Evolutionary conservation across 352 stramenopile genomes (phyloP).

Genomic region (Aphanomyces astaci): DNA sequence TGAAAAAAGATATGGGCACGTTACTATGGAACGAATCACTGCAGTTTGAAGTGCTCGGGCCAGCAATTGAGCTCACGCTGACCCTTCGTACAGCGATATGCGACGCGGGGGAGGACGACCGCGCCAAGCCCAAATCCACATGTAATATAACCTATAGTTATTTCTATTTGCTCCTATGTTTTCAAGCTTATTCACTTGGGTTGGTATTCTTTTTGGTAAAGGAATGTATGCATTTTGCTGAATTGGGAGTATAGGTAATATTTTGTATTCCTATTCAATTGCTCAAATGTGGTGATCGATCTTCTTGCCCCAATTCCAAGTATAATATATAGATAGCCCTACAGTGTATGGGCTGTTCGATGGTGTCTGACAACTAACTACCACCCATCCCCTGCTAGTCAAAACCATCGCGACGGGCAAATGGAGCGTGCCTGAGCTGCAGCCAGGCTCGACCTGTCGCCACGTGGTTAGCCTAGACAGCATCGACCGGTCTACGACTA

Average conservation of each 20-base stretch:
- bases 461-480: background rate
- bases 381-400: background rate
- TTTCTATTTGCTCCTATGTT: too few relatives aligned
- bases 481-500: background rate
- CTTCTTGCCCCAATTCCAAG: too few relatives aligned
- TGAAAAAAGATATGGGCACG: slow-evolving; percentile 22
- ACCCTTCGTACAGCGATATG: background rate
- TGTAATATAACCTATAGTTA: too few relatives aligned
- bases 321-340: too few relatives aligned
- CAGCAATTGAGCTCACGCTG: background rate
- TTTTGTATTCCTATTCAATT: too few relatives aligned
- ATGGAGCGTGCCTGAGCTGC: background rate
- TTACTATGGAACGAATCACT: slow-evolving; percentile 11
- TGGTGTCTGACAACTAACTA: too few relatives aligned
- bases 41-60: slow-evolving; percentile 15
- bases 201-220: too few relatives aligned
- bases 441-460: background rate
- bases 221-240: too few relatives aligned
- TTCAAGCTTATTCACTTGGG: too few relatives aligned
- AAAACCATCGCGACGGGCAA: background rate
- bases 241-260: too few relatives aligned
- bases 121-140: background rate
- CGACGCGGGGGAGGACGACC: background rate
- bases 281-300: too few relatives aligned
- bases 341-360: too few relatives aligned